A percentile compares a stretch with the other conserved stretches of the same genome.
These are phyloP conservation scores for Pseudomassariella vexata DNA, from an alignment of 2,329 filamentous ascomycete species.

Conservation along the genomic window DNA sequence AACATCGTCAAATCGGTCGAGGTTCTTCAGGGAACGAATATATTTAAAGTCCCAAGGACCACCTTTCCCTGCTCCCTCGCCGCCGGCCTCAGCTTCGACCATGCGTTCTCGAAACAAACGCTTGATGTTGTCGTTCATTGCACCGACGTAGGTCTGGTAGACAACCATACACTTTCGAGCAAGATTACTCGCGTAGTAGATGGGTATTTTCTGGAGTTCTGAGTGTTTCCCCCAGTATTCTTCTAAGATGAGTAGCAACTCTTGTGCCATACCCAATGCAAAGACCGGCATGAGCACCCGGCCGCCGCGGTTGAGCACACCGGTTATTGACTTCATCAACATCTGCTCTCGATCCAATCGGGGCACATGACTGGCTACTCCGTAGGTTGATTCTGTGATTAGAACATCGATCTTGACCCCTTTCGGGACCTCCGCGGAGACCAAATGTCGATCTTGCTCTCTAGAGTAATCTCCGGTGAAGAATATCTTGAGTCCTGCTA, in stretches of 20 bases:
- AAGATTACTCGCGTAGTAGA: constrained; percentile 95
- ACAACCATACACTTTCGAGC: constrained; percentile 97
- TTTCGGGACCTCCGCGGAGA: constrained; percentile 84
- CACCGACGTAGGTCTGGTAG: constrained; percentile 95
- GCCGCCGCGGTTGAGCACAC: constrained; percentile 84
- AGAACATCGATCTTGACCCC: constrained; percentile 91
- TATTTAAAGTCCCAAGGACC: constrained; percentile 97
- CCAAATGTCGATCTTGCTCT: constrained; percentile 90
- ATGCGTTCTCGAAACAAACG: constrained; percentile 88
- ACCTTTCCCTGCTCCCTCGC: constrained; percentile 68
- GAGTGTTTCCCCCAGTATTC: constrained; percentile 92
- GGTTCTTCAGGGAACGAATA: constrained; percentile 83
- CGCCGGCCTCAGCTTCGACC: constrained; percentile 79
- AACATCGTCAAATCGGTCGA: constrained; percentile 94
- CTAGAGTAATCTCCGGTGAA: constrained; percentile 98
- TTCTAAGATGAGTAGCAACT: constrained; percentile 88
- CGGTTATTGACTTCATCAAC: constrained; percentile 91
- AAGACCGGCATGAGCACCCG: constrained; percentile 94
- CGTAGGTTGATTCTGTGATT: constrained; percentile 96
- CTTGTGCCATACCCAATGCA: constrained; percentile 87
- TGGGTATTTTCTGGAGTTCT: constrained; percentile 84
- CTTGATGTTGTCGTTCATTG: constrained; percentile 99
- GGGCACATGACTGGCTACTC: constrained; percentile 88
- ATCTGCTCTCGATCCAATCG: constrained; percentile 86
- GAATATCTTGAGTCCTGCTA: constrained; percentile 91